Percentiles rank a stretch among this genome's conserved stretches.
Conservation (phyloP, 202 grass and related monocot genomes). For the Zizania palustris region DNA sequence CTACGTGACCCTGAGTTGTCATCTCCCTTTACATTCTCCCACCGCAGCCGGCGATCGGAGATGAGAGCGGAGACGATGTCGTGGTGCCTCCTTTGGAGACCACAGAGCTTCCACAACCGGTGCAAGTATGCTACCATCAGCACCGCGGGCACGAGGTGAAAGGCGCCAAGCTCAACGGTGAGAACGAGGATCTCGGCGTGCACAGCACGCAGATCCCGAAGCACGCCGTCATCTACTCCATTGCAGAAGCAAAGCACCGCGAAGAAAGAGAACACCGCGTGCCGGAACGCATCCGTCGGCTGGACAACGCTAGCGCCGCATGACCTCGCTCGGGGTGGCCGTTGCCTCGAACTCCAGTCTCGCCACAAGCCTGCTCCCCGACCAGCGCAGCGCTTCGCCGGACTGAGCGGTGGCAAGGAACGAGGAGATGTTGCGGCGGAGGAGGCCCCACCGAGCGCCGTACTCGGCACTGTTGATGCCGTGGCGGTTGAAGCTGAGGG, state of each 20-base stretch:
- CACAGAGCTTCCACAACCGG: neutral
- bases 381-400: neutral
- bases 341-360: conserved; percentile 8
- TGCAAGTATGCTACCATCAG: neutral
- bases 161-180: conserved; percentile 23
- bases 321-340: too few relatives aligned
- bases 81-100: conserved; percentile 14
- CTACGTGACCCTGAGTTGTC: too few relatives aligned
- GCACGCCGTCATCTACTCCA: neutral
- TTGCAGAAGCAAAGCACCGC: conserved; percentile 31
- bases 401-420: neutral
- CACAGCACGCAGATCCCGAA: neutral
- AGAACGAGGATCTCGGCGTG: conserved; percentile 37
- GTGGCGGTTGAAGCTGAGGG: neutral
- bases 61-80: conserved; percentile 5
- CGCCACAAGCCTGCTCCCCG: neutral
- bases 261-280: conserved; percentile 37
- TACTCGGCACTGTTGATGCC: conserved; percentile 30
- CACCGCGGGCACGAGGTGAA: conserved; percentile 26
- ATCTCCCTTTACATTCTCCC: neutral
- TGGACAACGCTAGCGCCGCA: neutral
- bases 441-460: conserved; percentile 39
- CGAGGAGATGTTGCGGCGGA: conserved; percentile 46
- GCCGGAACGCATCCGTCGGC: conserved; percentile 23
- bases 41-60: neutral